A percentile compares a stretch with the other conserved stretches of the same genome.
These are phyloP conservation scores for Rachicladosporium sp. DNA, from an alignment of 2,329 filamentous ascomycete genomes.

Conservation along the genomic window DNA sequence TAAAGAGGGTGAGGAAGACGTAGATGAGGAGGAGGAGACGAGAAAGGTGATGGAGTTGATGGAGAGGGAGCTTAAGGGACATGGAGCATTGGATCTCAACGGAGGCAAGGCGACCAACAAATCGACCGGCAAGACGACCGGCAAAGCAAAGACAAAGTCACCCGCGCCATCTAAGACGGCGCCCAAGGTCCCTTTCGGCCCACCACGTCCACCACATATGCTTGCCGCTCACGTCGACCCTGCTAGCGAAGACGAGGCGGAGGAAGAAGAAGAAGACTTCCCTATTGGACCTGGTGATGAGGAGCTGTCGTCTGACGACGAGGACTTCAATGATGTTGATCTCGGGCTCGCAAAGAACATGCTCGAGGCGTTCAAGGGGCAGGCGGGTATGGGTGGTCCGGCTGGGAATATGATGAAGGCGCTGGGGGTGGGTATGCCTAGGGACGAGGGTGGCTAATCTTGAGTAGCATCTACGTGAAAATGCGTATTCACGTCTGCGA, in stretches of 20 bases:
- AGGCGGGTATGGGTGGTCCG: conserved; percentile 74
- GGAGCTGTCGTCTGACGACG: conserved; percentile 29
- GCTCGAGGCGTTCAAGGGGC: conserved; percentile 82
- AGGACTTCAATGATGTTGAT: conserved; percentile 59
- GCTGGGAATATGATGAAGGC: conserved; percentile 76
- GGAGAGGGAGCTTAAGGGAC: conserved; percentile 57
- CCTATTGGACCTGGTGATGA: conserved; percentile 29
- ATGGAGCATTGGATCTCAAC: conserved; percentile 49
- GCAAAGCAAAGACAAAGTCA: conserved; percentile 17
- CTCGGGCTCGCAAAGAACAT: conserved; percentile 83
- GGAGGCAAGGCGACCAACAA: conserved; percentile 11
- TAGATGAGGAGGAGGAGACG: conserved; percentile 50
- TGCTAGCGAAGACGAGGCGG: conserved; percentile 19
- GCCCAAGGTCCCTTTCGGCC: conserved; percentile 15
- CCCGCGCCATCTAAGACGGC: conserved; percentile 1
- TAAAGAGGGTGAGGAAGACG: conserved; percentile 23
- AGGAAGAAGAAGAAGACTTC: conserved; percentile 17
- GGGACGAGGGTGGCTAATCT: conserved; percentile 49
- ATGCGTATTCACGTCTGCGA: too few species aligned
- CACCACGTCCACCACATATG: conserved; percentile 18
- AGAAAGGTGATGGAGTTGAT: conserved; percentile 54
- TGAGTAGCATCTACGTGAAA: too few species aligned
- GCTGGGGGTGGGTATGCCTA: conserved; percentile 71
- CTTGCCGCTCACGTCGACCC: background rate
- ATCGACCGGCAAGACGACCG: conserved; percentile 19